Base-by-base conservation (phyloP, 2,329 filamentous ascomycete species). In the Apiospora koreana region DNA sequence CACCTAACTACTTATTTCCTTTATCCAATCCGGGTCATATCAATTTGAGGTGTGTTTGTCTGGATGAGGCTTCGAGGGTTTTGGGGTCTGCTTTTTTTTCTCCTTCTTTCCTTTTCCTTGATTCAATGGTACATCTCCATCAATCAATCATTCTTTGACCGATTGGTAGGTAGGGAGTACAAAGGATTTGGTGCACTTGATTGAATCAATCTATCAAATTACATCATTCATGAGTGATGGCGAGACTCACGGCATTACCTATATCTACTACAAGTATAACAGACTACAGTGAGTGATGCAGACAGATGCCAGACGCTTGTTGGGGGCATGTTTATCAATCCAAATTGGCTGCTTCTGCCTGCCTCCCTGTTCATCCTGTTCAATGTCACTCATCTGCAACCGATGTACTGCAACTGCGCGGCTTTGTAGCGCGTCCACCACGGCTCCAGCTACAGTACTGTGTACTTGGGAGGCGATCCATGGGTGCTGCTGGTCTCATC, bases 381-480 rank as follows among this genome's bases (percentile, higher is more conserved):
- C n/a, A n/a, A n/a, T 62, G 54, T 62, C 54, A 62, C 54, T 62
- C 54, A 62, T 18, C 54, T 38, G 54, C 54, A 62, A 62, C 16
- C 54, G 54, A 62, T 62, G 54, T 62, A 62, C 54, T 62, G 54
- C 31, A 62, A 62, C 54, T 62, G 54, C 54, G 54, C 54, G 54
- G 54, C 31, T 18, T 62, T 62, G 54, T 62, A 62, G 54, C 18
- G 54, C 18, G 31, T n/a, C 31, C 54, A 23, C 31, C 10, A 38
- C 54, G 31, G 54, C 31, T 62, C 54, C 54, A 62, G 64, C 64
- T 66, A 42, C 64, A 45, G 42, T 66, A 66, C 70, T 71, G 70
- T 71, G 70, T 71, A 71, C 70, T 50, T 71, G 62, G 42, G 25
- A 18, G 7, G n/a, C 21, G 25, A 43, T 48, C 31, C 54, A 31